phyloP scores from a whole-genome alignment of 1,284 basidiomycete genomes.

The Rhodofomes roseus region DNA sequence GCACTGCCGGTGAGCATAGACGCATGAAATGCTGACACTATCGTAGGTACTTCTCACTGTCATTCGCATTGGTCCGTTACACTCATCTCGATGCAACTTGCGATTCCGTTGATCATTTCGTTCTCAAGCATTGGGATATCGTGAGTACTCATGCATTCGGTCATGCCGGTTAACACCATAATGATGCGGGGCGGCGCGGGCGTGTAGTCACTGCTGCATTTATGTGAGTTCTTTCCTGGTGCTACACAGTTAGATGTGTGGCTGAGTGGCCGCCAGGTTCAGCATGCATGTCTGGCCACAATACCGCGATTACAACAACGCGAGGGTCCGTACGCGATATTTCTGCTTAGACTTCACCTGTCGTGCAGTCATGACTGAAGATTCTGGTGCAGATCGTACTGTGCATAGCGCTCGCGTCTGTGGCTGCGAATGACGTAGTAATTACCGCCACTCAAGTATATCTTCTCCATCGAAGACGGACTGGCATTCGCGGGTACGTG shows the following conservation, averaged over 20 bases:
- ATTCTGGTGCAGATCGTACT: background rate
- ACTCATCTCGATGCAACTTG: background rate
- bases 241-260: background rate
- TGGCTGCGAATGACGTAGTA: background rate
- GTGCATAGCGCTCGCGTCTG: background rate
- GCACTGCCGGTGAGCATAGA: too few relatives aligned
- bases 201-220: background rate
- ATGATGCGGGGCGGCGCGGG: too few relatives aligned
- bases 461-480: background rate
- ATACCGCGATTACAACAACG: background rate
- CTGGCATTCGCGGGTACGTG: background rate
- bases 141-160: background rate
- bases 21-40: too few relatives aligned
- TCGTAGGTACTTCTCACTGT: background rate
- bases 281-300: background rate
- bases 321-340: background rate
- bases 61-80: background rate
- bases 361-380: background rate
- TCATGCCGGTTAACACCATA: too few relatives aligned
- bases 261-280: background rate
- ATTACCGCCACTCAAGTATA: background rate
- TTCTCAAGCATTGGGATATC: background rate
- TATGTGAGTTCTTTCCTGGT: background rate
- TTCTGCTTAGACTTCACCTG: background rate
- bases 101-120: background rate